Conservation (phyloP, 148 eudicot species). For the Rhododendron ferrugineum region DNA sequence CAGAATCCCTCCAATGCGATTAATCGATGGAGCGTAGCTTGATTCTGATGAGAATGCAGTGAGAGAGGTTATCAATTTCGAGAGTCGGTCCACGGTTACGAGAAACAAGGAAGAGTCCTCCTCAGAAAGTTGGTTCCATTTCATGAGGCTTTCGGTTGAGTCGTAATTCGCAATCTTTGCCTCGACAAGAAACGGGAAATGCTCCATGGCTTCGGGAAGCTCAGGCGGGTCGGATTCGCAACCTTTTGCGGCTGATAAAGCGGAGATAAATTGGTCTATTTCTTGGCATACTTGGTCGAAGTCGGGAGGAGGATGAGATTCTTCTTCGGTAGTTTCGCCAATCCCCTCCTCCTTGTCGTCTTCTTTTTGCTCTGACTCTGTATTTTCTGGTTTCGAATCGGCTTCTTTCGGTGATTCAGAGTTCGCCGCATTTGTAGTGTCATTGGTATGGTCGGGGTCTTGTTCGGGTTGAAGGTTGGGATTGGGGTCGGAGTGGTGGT, state of each 20-base stretch:
- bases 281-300: conserved; percentile 25
- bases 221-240: conserved; percentile 21
- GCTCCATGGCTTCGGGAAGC: conserved; percentile 24
- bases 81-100: conserved; percentile 23
- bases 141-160: conserved; percentile 14
- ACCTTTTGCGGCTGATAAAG: conserved; percentile 1
- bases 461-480: not conserved
- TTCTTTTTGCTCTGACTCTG: not conserved
- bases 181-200: conserved; percentile 28
- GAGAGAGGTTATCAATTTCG: conserved; percentile 18
- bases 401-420: not conserved
- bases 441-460: not conserved
- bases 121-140: conserved; percentile 22
- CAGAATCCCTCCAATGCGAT: conserved; percentile 27
- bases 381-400: not conserved
- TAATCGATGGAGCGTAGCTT: conserved; percentile 25
- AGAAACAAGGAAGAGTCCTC: conserved; percentile 21
- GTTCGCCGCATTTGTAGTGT: not conserved
- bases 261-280: conserved; percentile 26
- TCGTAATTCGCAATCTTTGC: conserved; percentile 31
- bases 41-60: conserved; percentile 16
- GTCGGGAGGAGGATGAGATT: conserved; percentile 26
- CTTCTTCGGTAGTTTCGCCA: not conserved
- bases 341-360: not conserved
- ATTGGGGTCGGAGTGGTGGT: not conserved